Conservation (phyloP, 1,139 yeast genomes). For the Taphrina confusa region DNA sequence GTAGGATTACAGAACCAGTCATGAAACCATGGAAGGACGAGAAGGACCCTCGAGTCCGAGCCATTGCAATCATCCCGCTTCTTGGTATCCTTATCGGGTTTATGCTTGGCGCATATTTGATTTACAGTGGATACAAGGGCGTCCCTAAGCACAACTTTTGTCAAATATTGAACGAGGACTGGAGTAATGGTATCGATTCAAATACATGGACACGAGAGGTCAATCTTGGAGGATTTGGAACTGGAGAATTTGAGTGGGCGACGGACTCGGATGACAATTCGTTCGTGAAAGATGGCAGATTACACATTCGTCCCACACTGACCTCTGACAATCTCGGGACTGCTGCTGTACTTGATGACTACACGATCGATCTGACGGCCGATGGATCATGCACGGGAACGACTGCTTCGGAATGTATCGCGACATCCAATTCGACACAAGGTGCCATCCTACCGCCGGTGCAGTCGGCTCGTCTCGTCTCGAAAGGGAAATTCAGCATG, state of each 20-base stretch:
- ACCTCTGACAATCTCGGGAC: slow-evolving; percentile 35
- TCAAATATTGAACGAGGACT: slow-evolving; percentile 35
- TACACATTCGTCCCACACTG: slow-evolving; percentile 38
- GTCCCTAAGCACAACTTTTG: slow-evolving; percentile 37
- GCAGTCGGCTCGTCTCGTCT: slow-evolving; percentile 38
- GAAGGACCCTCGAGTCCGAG: background rate
- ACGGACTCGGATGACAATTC: slow-evolving; percentile 35
- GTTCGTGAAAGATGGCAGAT: slow-evolving; percentile 35
- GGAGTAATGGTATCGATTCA: slow-evolving; percentile 23
- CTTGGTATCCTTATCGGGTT: slow-evolving; percentile 27
- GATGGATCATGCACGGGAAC: slow-evolving; percentile 36
- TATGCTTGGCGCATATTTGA: slow-evolving; percentile 34
- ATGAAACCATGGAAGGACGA: slow-evolving; percentile 28
- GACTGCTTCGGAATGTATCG: slow-evolving; percentile 32
- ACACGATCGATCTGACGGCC: slow-evolving; percentile 38
- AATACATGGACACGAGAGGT: slow-evolving; percentile 35
- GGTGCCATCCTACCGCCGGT: slow-evolving; percentile 37
- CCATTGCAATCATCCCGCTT: background rate
- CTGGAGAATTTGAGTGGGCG: slow-evolving; percentile 38
- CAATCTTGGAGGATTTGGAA: slow-evolving; percentile 39
- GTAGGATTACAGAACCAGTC: slow-evolving; percentile 11
- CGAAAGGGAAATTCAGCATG: slow-evolving; percentile 32
- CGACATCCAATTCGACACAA: slow-evolving; percentile 34
- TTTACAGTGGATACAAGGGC: slow-evolving; percentile 36
- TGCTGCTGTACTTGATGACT: slow-evolving; percentile 36